Base-by-base conservation (phyloP, 2,329 filamentous ascomycete species). In the Metarhizium guizhouense region DNA sequence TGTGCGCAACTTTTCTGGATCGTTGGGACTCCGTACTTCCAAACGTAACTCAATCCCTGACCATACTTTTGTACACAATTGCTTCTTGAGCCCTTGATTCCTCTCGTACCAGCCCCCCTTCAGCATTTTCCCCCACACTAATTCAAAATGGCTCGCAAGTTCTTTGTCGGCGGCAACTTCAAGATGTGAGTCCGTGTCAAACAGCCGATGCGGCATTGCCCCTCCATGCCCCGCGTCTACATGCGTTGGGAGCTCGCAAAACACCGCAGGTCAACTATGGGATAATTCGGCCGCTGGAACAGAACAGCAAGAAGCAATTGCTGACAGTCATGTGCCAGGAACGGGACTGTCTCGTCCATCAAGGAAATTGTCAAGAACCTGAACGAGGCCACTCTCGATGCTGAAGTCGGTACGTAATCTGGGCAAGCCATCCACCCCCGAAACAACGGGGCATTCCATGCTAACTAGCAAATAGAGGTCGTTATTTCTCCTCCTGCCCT, bases 141-240 rank as follows among this genome's bases (percentile, higher is more conserved):
- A 20, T 20, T 76, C 82, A 90, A 70, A 68, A 96, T 95, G 91
- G 82, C 86, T 83, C 91, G 91, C 81, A 88, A 91, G 81, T 96
- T 95, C 82, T 95, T 96, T 75, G 89, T 96, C 74, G 92, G 92
- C 75, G 92, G 92, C 72, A 99, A 99, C 87, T 97, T 97, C 81
- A 97, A 99, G 84, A 97, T 97, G 92, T 95, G 78, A 71, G 82
- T 61, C 54, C 57, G 80, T 16, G 6, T 45, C 42, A 10, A 45
- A 20, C 42, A 18, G n/a, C 30, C 25, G 34, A 45, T 38, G 30
- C 42, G 13, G 14, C 29, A 20, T 65, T 65, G 62, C 65, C 64
- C 64, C 60, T 60, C 64, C 58, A 60, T 63, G 54, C 54, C 53
- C 55, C 55, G 56, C 55, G 47, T 57, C 49, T 57, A 45, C 54